phyloP scores from a whole-genome alignment of 495 filamentous ascomycete species.

The Tuber borchii region DNA sequence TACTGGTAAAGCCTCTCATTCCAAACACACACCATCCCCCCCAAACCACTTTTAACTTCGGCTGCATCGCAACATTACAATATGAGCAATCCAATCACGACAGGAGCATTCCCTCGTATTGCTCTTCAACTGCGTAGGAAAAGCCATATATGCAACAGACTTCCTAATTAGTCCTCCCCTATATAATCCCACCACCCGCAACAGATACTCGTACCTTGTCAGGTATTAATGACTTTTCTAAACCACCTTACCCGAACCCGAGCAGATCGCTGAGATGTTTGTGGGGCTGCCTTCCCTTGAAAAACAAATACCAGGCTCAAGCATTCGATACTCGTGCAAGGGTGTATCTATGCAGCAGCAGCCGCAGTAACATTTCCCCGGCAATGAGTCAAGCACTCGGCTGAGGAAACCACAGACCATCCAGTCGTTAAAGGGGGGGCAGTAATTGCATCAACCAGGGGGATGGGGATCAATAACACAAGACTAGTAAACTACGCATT shows the following conservation, averaged over 20 bases:
- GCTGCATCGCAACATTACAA: not conserved
- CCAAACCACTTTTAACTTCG: no score
- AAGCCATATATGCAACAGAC: not conserved
- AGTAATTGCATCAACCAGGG: not conserved
- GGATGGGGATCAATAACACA: no score
- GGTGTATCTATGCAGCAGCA: not conserved
- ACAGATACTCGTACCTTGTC: not conserved
- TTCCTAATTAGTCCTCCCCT: not conserved
- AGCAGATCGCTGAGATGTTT: not conserved
- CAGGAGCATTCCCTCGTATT: not conserved
- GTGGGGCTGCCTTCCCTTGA: not conserved
- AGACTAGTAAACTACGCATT: no score
- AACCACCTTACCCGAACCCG: not conserved
- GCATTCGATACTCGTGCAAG: not conserved
- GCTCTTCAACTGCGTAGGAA: not conserved
- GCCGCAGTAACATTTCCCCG: not conserved
- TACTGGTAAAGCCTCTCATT: not conserved
- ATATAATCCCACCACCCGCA: not conserved
- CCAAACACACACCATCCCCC: not conserved
- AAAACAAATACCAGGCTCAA: not conserved
- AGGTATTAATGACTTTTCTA: not conserved
- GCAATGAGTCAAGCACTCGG: not conserved
- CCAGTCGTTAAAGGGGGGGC: not conserved
- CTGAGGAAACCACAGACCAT: not conserved
- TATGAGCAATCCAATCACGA: not conserved